Percentiles rank a stretch among this genome's conserved stretches.
These are phyloP conservation scores for Microsporum ferrugineum DNA, from an alignment of 2,329 filamentous ascomycete genomes.

Conservation along the genomic window DNA sequence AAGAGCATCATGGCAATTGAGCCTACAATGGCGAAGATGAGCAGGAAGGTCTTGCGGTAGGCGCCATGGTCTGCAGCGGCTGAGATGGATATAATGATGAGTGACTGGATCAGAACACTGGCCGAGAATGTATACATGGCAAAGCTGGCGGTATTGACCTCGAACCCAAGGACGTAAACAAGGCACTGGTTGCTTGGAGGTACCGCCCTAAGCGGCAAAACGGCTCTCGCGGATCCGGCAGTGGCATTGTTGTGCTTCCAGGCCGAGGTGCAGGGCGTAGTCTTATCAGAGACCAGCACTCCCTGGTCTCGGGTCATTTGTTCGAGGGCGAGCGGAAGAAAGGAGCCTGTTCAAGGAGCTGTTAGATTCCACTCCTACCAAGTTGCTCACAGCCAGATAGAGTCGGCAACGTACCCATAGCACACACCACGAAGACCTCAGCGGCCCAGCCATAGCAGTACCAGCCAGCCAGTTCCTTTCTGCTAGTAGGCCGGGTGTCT, in stretches of 20 bases:
- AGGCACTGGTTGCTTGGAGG: conserved; percentile 57
- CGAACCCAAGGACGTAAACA: conserved; percentile 65
- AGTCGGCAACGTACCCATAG: conserved; percentile 43
- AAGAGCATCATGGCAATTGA: conserved; percentile 80
- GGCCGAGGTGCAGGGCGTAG: conserved; percentile 59
- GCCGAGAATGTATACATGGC: conserved; percentile 74
- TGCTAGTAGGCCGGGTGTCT: conserved; percentile 77
- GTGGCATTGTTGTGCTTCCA: conserved; percentile 35
- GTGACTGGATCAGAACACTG: conserved; percentile 76
- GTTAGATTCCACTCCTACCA: background rate
- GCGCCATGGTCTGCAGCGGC: conserved; percentile 89
- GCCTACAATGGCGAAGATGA: conserved; percentile 74
- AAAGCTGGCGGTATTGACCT: conserved; percentile 57
- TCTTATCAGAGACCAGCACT: conserved; percentile 66
- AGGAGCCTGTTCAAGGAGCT: conserved; percentile 53
- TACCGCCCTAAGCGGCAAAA: conserved; percentile 8
- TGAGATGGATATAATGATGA: conserved; percentile 91
- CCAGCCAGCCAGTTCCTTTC: conserved; percentile 82
- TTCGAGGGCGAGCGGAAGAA: conserved; percentile 91
- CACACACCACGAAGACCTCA: conserved; percentile 92
- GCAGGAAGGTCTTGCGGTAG: conserved; percentile 76
- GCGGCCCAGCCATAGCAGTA: conserved; percentile 94
- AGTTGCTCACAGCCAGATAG: background rate
- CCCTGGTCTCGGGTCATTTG: conserved; percentile 87
- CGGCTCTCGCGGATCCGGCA: conserved; percentile 9